Base-by-base conservation (phyloP, 345 rosid species). In the Aurinia saxatilis region DNA sequence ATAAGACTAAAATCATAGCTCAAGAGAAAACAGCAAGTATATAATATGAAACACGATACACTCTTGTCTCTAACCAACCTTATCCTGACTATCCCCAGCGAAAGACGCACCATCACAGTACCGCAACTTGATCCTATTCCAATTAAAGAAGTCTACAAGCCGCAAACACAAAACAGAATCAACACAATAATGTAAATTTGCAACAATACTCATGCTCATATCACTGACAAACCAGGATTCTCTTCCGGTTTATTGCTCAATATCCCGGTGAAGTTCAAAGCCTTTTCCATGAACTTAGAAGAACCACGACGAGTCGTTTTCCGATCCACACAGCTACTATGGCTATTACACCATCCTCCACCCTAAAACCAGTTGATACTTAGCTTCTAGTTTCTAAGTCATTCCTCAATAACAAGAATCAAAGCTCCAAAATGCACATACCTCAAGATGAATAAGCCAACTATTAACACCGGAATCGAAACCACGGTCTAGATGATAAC, bases 41-140 rank as follows among this genome's bases (percentile, higher is more conserved):
- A 30, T 13, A 57, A 16, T 2, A 63, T 12, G n/a, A n/a, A n/a
- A n/a, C n/a, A n/a, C n/a, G n/a, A n/a, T 21, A 27, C 5, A 48
- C 30, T 33, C 30, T 58, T 2, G 42, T 13, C 4, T 34, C 5
- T 53, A 19, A 54, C 63, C 6, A 59, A 86, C 98, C 95, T 81
- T 79, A 63, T 84, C 73, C 71, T 80, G 85, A 50, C 88, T 74
- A 34, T 84, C 82, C 4, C 98, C 98, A 48, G 68, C 59, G 60
- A 92, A 92, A n/a, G 98, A 92, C n/a, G 96, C 98, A 35, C 98
- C 97, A 65, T 92, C 97, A 3, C 98, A 92, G 66, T 92, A 92
- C 0, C 98, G 87, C 30, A 93, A 35, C 80, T 78, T 90, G 47
- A 90, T 80, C 73, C 96, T 84, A 56, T 93, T 93, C 99, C 97